phyloP scores from a whole-genome alignment of 371 early-diverging fungal species.

The Circinella minor region DNA sequence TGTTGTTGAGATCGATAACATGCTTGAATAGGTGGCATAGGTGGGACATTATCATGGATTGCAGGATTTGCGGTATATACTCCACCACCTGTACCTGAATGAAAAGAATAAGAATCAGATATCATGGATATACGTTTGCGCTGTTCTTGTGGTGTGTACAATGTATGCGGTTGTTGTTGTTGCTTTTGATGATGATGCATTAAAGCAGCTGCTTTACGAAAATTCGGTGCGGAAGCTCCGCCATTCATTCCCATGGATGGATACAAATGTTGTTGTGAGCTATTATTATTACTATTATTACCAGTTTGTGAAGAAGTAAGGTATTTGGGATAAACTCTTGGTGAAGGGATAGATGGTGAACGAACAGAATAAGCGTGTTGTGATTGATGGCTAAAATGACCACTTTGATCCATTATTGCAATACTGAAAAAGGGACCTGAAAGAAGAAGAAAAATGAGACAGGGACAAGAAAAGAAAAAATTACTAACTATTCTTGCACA shows the following conservation, averaged over 20 bases:
- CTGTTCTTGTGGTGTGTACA: neutral
- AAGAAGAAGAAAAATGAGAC: neutral
- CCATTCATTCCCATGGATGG: neutral
- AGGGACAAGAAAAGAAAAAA: neutral
- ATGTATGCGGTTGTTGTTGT: constrained; percentile 4
- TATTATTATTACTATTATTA: neutral
- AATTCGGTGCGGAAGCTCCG: constrained; percentile 7
- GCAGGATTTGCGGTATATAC: constrained; percentile 12
- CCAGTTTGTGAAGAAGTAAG: neutral
- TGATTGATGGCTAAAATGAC: neutral
- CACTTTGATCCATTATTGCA: constrained; percentile 12
- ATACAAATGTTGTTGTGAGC: neutral
- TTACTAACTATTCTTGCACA: too few relatives aligned
- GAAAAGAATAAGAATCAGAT: neutral
- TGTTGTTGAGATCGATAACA: constrained; percentile 5
- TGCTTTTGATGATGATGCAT: constrained; percentile 7
- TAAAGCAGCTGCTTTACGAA: constrained; percentile 5
- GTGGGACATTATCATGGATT: constrained; percentile 10
- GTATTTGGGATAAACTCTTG: constrained; percentile 6
- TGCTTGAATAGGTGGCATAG: constrained; percentile 11
- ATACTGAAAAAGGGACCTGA: neutral
- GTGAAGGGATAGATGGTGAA: constrained; percentile 14
- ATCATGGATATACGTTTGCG: constrained; percentile 1
- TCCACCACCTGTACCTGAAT: neutral
- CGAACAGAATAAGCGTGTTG: constrained; percentile 8